Percentiles rank a stretch among this genome's conserved stretches.
Conservation (phyloP, 345 rosid genomes). For the Eucalyptus grandis region DNA sequence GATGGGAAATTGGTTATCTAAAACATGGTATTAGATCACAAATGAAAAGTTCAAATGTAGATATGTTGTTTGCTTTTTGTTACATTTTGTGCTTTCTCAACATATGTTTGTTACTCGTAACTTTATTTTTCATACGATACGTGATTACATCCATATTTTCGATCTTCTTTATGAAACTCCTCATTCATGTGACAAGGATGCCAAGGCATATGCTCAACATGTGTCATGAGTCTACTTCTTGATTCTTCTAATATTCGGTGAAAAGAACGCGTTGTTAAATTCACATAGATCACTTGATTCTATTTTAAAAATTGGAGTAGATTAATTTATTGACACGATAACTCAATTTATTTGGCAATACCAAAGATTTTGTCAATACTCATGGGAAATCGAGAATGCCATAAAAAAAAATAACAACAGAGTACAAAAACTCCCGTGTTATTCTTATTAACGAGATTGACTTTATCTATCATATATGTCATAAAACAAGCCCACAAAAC, state of each 20-base stretch:
- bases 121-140: fast-evolving
- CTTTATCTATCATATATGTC: not conserved
- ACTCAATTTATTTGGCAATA: not conserved
- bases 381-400: not conserved
- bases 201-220: not conserved
- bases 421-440: not conserved
- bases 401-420: not conserved
- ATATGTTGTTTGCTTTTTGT: not conserved
- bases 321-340: not conserved
- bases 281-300: not conserved
- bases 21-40: fast-evolving
- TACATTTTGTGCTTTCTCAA: not conserved
- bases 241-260: not conserved
- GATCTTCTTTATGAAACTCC: not conserved
- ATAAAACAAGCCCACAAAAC: not conserved
- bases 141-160: not conserved
- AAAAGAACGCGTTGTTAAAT: not conserved
- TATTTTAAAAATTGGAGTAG: not conserved
- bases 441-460: not conserved
- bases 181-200: not conserved
- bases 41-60: not conserved
- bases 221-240: not conserved
- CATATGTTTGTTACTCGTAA: not conserved
- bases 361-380: fast-evolving
- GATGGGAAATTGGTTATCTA: not conserved